A percentile compares a stretch with the other conserved stretches of the same genome.
phyloP scores from a whole-genome alignment of 2,329 filamentous ascomycete species.

The Calycina marina region DNA sequence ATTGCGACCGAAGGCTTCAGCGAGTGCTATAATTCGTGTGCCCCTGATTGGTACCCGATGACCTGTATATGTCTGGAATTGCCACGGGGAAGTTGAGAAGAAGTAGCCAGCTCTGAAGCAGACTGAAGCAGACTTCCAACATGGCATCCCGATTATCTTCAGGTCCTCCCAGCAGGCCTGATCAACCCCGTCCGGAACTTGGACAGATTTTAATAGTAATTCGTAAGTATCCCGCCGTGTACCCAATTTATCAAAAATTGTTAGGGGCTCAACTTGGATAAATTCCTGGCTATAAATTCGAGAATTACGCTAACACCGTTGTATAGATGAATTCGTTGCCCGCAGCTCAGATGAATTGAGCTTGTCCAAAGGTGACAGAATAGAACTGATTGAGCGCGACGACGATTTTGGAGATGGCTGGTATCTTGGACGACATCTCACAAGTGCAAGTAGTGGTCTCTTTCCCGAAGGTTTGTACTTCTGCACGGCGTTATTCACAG shows the following conservation, averaged over 20 bases:
- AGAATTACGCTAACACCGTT: neutral
- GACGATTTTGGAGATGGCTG: slow-evolving; percentile 82
- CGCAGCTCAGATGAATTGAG: slow-evolving; percentile 88
- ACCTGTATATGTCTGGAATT: no score
- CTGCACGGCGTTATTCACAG: neutral
- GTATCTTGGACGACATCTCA: slow-evolving; percentile 64
- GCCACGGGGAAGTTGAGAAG: no score
- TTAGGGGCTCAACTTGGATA: neutral
- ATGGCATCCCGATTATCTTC: slow-evolving; percentile 30
- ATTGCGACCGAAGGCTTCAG: no score
- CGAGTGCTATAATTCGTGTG: no score
- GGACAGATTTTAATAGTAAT: slow-evolving; percentile 58
- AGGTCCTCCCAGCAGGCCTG: slow-evolving; percentile 24
- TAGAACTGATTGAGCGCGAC: slow-evolving; percentile 72
- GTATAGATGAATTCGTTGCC: slow-evolving; percentile 78
- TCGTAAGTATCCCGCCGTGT: slow-evolving; percentile 36
- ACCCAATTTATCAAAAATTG: neutral
- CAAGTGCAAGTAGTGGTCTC: slow-evolving; percentile 59
- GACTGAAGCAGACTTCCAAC: no score
- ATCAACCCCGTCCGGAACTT: slow-evolving; percentile 33
- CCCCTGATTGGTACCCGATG: no score
- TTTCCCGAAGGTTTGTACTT: slow-evolving; percentile 58
- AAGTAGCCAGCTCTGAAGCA: no score
- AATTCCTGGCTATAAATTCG: neutral
- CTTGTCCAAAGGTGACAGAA: slow-evolving; percentile 68